phyloP scores from a whole-genome alignment of 1,284 basidiomycete genomes.

The Tilletia setariae region DNA sequence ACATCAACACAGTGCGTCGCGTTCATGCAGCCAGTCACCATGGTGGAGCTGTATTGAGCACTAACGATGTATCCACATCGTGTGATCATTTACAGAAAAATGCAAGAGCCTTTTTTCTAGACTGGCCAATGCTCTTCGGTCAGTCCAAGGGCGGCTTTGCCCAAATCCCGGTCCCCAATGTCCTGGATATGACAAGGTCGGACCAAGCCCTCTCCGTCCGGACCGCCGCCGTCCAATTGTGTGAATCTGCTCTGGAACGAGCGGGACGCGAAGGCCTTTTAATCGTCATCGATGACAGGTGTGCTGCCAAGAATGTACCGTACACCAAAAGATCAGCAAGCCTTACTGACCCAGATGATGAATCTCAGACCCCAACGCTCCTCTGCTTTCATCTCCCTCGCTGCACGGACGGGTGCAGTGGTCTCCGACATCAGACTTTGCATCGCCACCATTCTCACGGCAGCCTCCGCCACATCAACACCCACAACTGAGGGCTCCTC shows the following conservation, averaged over 20 bases:
- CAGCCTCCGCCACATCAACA: background rate
- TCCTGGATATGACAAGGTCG: constrained; percentile 1
- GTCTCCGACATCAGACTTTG: background rate
- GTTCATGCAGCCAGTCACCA: background rate
- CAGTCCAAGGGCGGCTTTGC: background rate
- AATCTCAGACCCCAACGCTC: background rate
- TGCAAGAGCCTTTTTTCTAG: background rate
- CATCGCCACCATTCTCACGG: background rate
- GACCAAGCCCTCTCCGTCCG: background rate
- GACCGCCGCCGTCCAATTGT: background rate
- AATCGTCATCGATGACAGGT: constrained; percentile 14
- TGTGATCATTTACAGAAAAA: no score
- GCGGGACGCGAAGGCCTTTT: background rate
- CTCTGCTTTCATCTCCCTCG: constrained; percentile 7
- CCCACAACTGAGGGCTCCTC: background rate
- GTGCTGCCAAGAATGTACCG: background rate
- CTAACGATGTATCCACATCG: no score
- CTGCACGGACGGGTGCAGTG: background rate
- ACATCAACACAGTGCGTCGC: background rate
- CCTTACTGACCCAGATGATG: background rate
- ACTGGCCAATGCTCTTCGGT: constrained; percentile 3
- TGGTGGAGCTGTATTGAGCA: no score
- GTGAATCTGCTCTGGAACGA: constrained; percentile 1
- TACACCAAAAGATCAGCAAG: no score
- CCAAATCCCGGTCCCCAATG: background rate